phyloP scores from a whole-genome alignment of 768 basidiomycete genomes.

The Leccinum rimulosum region DNA sequence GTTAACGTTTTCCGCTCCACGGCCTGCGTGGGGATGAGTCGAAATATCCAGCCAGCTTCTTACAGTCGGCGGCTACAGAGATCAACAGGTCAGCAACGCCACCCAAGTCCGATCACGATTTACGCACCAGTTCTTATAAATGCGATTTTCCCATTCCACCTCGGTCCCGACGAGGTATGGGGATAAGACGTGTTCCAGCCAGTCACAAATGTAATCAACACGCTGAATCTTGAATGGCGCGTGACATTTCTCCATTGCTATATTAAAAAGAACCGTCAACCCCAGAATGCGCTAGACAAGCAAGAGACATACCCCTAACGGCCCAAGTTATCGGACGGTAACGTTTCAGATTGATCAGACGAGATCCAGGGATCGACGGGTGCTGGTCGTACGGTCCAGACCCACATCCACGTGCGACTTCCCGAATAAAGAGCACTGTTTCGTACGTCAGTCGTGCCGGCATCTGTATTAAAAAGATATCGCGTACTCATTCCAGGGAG shows the following conservation, averaged over 20 bases:
- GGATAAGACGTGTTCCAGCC: constrained; percentile 37
- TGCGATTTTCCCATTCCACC: constrained; percentile 25
- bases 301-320: constrained; percentile 36
- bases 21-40: constrained; percentile 3
- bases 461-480: not conserved
- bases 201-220: constrained; percentile 36
- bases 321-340: constrained; percentile 40
- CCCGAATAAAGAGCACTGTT: constrained; percentile 32
- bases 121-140: constrained; percentile 30
- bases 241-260: constrained; percentile 49
- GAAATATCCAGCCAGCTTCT: not conserved
- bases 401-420: constrained; percentile 34
- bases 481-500: constrained; percentile 33
- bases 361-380: constrained; percentile 24
- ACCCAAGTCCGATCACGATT: not conserved
- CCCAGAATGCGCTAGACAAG: not conserved
- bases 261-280: not conserved
- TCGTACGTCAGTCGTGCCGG: constrained; percentile 1
- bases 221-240: constrained; percentile 39
- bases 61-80: constrained; percentile 10
- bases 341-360: constrained; percentile 38
- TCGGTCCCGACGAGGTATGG: constrained; percentile 27
- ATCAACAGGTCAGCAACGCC: not conserved
- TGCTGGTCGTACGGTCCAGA: constrained; percentile 26
- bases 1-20: not conserved